These are phyloP conservation scores for Amoeboaphelidium protococcarum DNA, from an alignment of 371 early-diverging fungal genomes.

Conservation along the genomic window DNA sequence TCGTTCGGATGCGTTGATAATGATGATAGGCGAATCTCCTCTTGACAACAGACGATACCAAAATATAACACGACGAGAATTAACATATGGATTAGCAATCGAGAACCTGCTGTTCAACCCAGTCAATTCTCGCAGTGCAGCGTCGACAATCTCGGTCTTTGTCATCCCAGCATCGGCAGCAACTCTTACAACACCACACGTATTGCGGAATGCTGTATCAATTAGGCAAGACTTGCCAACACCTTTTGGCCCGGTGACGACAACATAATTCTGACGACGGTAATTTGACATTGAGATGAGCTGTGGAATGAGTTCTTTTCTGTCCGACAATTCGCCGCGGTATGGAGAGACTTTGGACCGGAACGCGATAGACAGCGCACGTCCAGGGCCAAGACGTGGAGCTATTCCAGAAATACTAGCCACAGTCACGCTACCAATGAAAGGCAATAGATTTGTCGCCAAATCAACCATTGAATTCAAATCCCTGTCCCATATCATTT, in stretches of 20 bases:
- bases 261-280: background rate
- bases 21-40: background rate
- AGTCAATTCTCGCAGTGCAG: background rate
- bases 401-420: too few relatives aligned
- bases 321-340: too few relatives aligned
- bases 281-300: too few relatives aligned
- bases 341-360: too few relatives aligned
- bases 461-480: too few relatives aligned
- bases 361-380: too few relatives aligned
- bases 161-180: background rate
- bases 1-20: background rate
- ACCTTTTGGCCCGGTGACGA: background rate
- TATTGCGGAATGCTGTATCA: background rate
- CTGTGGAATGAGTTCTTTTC: too few relatives aligned
- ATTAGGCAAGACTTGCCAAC: background rate
- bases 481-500: too few relatives aligned
- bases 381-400: too few relatives aligned
- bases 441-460: too few relatives aligned
- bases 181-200: background rate
- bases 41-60: background rate
- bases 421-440: too few relatives aligned
- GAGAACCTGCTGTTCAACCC: background rate
- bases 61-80: background rate
- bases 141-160: background rate
- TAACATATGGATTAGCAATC: background rate